These are phyloP conservation scores for Cladosporium sp. DNA, from an alignment of 2,329 filamentous ascomycete genomes.

Conservation along the genomic window DNA sequence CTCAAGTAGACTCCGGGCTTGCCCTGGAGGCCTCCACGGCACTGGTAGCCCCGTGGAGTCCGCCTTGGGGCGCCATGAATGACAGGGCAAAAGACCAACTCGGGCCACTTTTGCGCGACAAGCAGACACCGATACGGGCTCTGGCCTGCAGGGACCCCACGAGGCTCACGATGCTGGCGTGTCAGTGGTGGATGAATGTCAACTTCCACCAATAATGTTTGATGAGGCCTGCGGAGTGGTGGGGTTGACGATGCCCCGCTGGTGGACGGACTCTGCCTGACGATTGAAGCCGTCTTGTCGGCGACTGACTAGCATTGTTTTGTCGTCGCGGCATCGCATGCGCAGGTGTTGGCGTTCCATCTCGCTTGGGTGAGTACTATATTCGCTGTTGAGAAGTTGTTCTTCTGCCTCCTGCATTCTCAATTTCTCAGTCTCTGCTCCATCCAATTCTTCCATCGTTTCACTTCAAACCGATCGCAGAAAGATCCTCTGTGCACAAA, in stretches of 20 bases:
- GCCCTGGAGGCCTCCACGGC: slow-evolving; percentile 6
- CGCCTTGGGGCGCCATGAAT: slow-evolving; percentile 14
- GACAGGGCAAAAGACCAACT: neutral
- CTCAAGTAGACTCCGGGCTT: neutral
- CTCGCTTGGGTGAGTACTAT: slow-evolving; percentile 13
- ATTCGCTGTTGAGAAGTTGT: neutral
- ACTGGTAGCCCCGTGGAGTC: slow-evolving; percentile 9
- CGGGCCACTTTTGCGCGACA: slow-evolving; percentile 20
- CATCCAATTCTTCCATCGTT: neutral
- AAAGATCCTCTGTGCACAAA: neutral
- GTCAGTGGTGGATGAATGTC: slow-evolving; percentile 22
- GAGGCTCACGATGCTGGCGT: neutral
- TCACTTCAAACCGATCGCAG: neutral
- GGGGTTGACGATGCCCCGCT: slow-evolving; percentile 16
- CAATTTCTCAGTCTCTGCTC: neutral
- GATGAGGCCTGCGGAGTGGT: neutral
- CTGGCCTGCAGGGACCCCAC: slow-evolving; percentile 8
- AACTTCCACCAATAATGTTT: slow-evolving; percentile 24
- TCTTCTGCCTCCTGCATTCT: slow-evolving; percentile 19
- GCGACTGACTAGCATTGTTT: slow-evolving; percentile 24
- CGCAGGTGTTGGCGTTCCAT: slow-evolving; percentile 11
- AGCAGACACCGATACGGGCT: slow-evolving; percentile 19
- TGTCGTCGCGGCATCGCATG: slow-evolving; percentile 8
- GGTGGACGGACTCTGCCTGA: slow-evolving; percentile 12
- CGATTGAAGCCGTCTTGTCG: slow-evolving; percentile 24